Evolutionary conservation across 169 alveolate genomes (phyloP).

Genomic region (Blepharisma undulans): DNA sequence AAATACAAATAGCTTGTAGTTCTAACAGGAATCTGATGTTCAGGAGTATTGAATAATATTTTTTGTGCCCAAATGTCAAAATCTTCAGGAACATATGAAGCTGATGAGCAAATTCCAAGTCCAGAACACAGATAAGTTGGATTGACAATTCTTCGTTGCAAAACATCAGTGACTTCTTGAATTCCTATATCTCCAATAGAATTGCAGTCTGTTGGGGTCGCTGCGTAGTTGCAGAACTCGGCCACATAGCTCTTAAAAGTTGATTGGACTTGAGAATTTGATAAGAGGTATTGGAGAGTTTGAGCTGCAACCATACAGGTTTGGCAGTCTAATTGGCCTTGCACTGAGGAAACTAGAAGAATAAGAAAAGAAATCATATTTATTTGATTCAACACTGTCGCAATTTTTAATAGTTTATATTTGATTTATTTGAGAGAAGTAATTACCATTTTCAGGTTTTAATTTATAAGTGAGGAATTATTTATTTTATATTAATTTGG

Average conservation of each 20-base stretch:
- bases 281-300: not conserved
- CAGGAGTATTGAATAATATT: constrained; percentile 20
- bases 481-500: too few relatives aligned
- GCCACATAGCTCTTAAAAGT: not conserved
- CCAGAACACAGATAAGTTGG: not conserved
- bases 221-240: not conserved
- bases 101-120: not conserved
- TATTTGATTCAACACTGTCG: not conserved
- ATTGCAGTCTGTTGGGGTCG: not conserved
- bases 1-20: constrained; percentile 28
- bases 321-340: not conserved
- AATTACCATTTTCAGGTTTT: not conserved
- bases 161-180: not conserved
- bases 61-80: constrained; percentile 40
- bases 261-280: not conserved
- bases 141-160: not conserved
- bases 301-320: not conserved
- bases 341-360: not conserved
- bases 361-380: not conserved
- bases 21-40: constrained; percentile 22
- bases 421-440: not conserved
- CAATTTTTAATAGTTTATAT: not conserved
- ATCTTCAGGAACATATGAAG: constrained; percentile 33
- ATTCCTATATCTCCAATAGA: not conserved
- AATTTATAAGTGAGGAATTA: not conserved